phyloP scores from a whole-genome alignment of 495 filamentous ascomycete genomes.

The Penicillium waksmanii region DNA sequence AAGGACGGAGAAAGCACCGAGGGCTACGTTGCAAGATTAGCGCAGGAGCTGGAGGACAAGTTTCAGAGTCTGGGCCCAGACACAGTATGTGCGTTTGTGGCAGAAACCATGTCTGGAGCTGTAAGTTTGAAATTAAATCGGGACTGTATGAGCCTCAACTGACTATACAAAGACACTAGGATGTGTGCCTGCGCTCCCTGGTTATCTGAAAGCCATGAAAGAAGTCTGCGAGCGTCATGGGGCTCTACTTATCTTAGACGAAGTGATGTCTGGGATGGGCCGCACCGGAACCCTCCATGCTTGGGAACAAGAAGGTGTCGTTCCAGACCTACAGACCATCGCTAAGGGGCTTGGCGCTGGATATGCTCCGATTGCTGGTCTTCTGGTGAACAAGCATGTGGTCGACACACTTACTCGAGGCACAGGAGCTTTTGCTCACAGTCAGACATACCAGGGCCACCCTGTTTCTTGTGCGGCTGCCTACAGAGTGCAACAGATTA shows the following conservation, averaged over 20 bases:
- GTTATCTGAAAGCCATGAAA: constrained; percentile 67
- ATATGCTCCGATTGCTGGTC: constrained; percentile 64
- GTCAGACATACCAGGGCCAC: constrained; percentile 65
- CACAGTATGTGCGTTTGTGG: constrained; percentile 72
- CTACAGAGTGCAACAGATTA: constrained; percentile 56
- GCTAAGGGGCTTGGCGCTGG: constrained; percentile 72
- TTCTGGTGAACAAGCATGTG: constrained; percentile 58
- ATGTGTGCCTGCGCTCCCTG: constrained; percentile 63
- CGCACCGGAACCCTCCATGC: constrained; percentile 68
- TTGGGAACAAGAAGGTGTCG: constrained; percentile 65
- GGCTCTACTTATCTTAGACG: constrained; percentile 71
- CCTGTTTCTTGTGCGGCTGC: constrained; percentile 60
- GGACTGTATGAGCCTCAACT: background rate
- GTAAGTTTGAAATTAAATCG: constrained; percentile 24
- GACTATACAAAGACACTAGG: constrained; percentile 48
- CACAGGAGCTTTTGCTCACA: constrained; percentile 57
- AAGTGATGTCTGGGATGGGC: constrained; percentile 82
- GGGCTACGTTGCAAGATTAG: constrained; percentile 56
- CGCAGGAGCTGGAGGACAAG: constrained; percentile 70
- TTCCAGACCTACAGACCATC: constrained; percentile 68
- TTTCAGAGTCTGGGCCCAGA: constrained; percentile 68
- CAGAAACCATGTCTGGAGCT: constrained; percentile 64
- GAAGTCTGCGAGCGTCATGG: constrained; percentile 66
- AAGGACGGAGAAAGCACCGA: constrained; percentile 34
- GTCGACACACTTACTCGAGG: constrained; percentile 59